phyloP scores from a whole-genome alignment of 2,329 filamentous ascomycete genomes.

The Trichophyton verrucosum region DNA sequence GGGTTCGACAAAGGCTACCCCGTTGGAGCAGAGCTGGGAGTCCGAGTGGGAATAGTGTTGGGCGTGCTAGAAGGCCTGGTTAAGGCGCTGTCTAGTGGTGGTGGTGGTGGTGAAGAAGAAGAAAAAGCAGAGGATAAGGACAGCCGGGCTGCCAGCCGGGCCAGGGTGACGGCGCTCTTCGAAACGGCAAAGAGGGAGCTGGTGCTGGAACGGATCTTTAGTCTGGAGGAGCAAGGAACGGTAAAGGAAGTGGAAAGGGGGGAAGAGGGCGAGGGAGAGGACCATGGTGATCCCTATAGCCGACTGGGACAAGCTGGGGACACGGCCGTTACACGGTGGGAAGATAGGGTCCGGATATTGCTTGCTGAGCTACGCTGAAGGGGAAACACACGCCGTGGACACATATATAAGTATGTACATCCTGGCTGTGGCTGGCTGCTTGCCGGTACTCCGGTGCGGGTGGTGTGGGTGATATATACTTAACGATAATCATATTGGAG shows the following conservation, averaged over 20 bases:
- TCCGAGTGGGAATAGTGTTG: constrained; percentile 59
- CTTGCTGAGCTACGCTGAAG: constrained; percentile 21
- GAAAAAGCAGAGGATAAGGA: background rate
- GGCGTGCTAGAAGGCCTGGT: constrained; percentile 65
- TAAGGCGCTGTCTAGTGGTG: constrained; percentile 17
- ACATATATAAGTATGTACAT: background rate
- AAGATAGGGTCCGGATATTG: constrained; percentile 39
- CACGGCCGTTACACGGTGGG: constrained; percentile 12
- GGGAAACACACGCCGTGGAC: background rate
- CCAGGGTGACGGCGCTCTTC: constrained; percentile 22
- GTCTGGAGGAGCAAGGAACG: background rate
- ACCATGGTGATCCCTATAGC: constrained; percentile 3
- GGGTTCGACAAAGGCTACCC: constrained; percentile 89
- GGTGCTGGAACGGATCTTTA: constrained; percentile 12
- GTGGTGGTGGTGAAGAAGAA: constrained; percentile 16
- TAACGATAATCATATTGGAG: too few relatives aligned
- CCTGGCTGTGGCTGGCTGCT: background rate
- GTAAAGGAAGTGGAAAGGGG: background rate
- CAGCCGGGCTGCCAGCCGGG: background rate
- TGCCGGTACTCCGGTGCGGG: too few relatives aligned
- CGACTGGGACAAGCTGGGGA: constrained; percentile 11
- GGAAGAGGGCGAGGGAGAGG: constrained; percentile 1
- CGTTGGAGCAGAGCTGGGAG: constrained; percentile 68
- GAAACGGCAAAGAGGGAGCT: constrained; percentile 13
- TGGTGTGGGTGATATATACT: too few relatives aligned